Base-by-base conservation (phyloP, 192 early-diverging fungal genomes). In the Coemansia umbellata region DNA sequence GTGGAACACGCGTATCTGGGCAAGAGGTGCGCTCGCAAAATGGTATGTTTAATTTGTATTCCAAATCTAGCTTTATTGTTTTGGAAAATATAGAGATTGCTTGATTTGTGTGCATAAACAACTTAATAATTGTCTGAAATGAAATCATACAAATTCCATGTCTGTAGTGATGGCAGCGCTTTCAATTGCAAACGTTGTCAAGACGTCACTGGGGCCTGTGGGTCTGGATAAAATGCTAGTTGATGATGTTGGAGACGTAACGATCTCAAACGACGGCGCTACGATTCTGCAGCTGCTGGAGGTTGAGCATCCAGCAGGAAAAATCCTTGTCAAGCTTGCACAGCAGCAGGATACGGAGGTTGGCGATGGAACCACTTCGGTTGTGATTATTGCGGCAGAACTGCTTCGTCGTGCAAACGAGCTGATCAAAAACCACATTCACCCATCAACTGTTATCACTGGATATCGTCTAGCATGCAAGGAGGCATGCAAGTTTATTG, bases 311-410 rank as follows among this genome's bases (percentile, higher is more conserved):
- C 97, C 97, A 28, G 97, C 95, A 14, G 97, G 87, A 44, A 91
- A 87, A 62, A 90, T 99, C 22, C 73, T 99, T 21, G 95, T 99
- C 11, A 95, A 99, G 77, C 85, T 99, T 24, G 94, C 97, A 31
- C 93, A 99, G 70, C 97, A 97, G 74, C 97, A 99, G 78, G 97
- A 99, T 79, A 93, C 93, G 54, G 97, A 99, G 74, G 97, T 99
- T 1, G 97, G 97, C 37, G 97, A 99, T 71, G 97, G 97, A 11
- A 99, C 97, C 5, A 99, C 97, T 2, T 98, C 95, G 2, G 97
- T 99, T 13, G 97, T 99, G 8, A 95, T 99, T 51, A 94, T 99
- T 62, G 97, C 97, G 3, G 92, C 97, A 5, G 97, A 99, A 74
- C 81, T 99, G 26, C 81, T 99, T 66, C 82, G 87, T 39, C 84